Evolutionary conservation across 768 basidiomycete species (phyloP), one percentile per base, ranked within the genome.

Genomic region (Lactarius sp.): DNA sequence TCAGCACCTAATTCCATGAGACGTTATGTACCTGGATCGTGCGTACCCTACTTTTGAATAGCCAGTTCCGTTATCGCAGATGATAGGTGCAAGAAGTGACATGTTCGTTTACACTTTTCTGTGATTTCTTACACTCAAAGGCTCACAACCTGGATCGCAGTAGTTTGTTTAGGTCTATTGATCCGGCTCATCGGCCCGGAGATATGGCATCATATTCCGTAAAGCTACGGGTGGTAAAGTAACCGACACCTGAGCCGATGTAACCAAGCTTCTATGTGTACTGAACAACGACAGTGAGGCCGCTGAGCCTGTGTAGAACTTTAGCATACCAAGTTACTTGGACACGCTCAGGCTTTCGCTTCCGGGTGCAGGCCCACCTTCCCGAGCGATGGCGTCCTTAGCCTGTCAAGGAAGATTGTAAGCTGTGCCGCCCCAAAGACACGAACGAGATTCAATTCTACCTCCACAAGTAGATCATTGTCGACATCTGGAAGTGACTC

Each of bases 21-120:
- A 16, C 14, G 9, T 27, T 34, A 27, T 8, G 37, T 8, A 46
- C 31, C 56, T 47, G 51, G 39, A 20, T 27, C 13, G n/a, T 49
- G 75, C 87, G 50, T 74, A 94, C 94, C 95, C 96, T 75, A 98
- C 88, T 83, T 98, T 98, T 12, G 95, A 96, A 76, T 83, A 98
- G 39, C 96, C 95, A 51, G 95, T 97, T 47, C 95, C 95, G 80
- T 98, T 97, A 79, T 98, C 95, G 72, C 94, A 95, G 69, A 98
- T 95, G 73, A 98, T 93, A 63, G 95, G 94, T 6, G 94, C 90
- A 65, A 94, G 85, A 39, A 88, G 74, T 59, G 90, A 88, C 93
- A 97, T 95, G 61, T 66, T 75, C 51, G 56, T 54, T 36, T 27
- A 42, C 14, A 41, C 33, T 18, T 22, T 22, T 22, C 22, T 22